A percentile compares a stretch with the other conserved stretches of the same genome.
Evolutionary conservation across 305 asterid species (phyloP).

Genomic region (Striga hermonthica): DNA sequence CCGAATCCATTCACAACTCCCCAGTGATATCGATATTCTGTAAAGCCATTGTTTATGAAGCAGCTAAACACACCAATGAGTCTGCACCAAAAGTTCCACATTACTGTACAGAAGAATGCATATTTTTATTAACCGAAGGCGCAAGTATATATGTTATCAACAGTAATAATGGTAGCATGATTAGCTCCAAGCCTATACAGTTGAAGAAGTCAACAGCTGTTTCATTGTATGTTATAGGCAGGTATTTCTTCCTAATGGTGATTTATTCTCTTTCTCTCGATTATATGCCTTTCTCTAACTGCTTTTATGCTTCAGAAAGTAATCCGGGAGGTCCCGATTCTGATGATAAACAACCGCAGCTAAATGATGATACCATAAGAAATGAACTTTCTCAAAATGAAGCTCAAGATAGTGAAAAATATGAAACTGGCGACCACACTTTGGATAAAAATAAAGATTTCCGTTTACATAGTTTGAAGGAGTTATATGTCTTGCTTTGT

Average conservation of each 20-base stretch:
- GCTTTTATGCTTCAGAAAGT: constrained; percentile 45
- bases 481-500: constrained; percentile 60
- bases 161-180: constrained; percentile 47
- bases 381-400: constrained; percentile 41
- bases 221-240: constrained; percentile 81
- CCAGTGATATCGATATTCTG: constrained; percentile 51
- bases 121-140: constrained; percentile 61
- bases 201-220: constrained; percentile 63
- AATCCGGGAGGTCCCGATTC: constrained; percentile 32
- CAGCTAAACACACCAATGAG: constrained; percentile 41
- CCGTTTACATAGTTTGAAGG: constrained; percentile 41
- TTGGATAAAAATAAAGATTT: constrained; percentile 39
- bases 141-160: constrained; percentile 56
- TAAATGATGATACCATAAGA: constrained; percentile 37
- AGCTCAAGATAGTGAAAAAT: constrained; percentile 40
- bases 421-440: constrained; percentile 37
- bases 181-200: constrained; percentile 53
- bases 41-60: constrained; percentile 40
- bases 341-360: constrained; percentile 37
- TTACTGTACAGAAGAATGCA: constrained; percentile 40
- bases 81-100: constrained; percentile 43
- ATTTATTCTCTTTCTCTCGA: constrained; percentile 25
- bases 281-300: constrained; percentile 31
- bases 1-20: constrained; percentile 48
- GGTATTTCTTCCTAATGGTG: constrained; percentile 38